Base-by-base conservation (phyloP, 2,329 filamentous ascomycete genomes). In the Pezizomycotina sp. region DNA sequence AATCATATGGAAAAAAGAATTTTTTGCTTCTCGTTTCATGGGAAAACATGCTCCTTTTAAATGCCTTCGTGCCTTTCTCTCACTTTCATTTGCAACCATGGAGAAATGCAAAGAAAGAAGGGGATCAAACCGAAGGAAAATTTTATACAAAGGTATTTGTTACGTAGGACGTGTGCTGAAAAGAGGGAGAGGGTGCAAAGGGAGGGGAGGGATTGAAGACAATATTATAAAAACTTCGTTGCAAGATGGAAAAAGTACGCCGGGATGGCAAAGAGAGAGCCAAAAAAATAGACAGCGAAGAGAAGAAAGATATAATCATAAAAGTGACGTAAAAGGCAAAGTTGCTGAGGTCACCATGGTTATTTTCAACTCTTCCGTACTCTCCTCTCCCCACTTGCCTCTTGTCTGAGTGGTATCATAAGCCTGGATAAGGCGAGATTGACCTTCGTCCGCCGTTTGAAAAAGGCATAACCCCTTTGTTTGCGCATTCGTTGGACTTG, bases 401-500 rank as follows among this genome's bases (percentile, higher is more conserved):
- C 89, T 71, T 56, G 82, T 73, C 57, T 78, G 76, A 46, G 89
- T 98, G 34, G 89, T 98, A 61, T 98, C 89, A 61, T 98, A 98
- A 45, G 89, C 89, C 62, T 93, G 86, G 54, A 98, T 66, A 46
- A 98, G 80, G 50, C 86, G 71, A 49, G 86, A 92, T 62, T 95
- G 89, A 52, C 77, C 82, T 59, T 98, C 89, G 56, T 98, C 89
- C 40, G 86, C 91, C 60, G n/a, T n/a, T 93, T 84, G 50, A 82
- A 92, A 60, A 98, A 98, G 45, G 89, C 89, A 55, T 98, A 98
- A 21, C 89, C 89, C 54, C 89, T 78, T 62, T 98, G 89, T 62
- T 98, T 98, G 56, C 89, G 82, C 89, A 95, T 98, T 47, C 89
- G 79, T 62, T 95, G 89, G 25, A 95, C 89, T 60, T 98, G 89